Conservation (phyloP, 306 rosid genomes). For the Cicer bijugum region DNA sequence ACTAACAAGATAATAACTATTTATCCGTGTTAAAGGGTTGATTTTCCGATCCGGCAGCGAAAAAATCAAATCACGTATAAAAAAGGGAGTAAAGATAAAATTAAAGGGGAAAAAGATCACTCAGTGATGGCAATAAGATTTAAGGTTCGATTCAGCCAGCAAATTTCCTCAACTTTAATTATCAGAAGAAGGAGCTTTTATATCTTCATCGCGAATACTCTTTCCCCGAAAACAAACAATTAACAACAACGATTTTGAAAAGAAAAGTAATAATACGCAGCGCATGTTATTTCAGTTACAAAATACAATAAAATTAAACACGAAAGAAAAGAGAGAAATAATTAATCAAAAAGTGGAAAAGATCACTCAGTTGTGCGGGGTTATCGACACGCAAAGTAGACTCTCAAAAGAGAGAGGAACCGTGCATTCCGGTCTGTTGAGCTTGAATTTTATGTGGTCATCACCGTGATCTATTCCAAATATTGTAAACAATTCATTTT, state of each 20-base stretch:
- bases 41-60: too few species aligned
- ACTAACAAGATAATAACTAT: too few species aligned
- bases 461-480: constrained; percentile 46
- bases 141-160: constrained; percentile 76
- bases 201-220: constrained; percentile 56
- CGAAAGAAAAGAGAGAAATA: neutral
- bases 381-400: constrained; percentile 69
- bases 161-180: constrained; percentile 62
- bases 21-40: too few species aligned
- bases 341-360: neutral
- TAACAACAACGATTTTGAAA: neutral
- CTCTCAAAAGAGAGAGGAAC: constrained; percentile 51
- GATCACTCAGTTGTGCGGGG: constrained; percentile 83
- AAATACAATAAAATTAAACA: too few species aligned
- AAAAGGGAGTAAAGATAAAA: too few species aligned
- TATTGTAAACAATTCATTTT: neutral
- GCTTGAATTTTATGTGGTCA: constrained; percentile 75
- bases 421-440: constrained; percentile 93
- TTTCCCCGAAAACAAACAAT: constrained; percentile 39
- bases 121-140: constrained; percentile 41
- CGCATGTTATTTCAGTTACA: too few species aligned
- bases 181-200: constrained; percentile 80
- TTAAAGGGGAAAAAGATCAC: too few species aligned
- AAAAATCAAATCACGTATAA: too few species aligned
- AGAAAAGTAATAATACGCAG: neutral